Evolutionary conservation across 2,329 filamentous ascomycete genomes (phyloP).

Genomic region (Fonsecaea nubica): DNA sequence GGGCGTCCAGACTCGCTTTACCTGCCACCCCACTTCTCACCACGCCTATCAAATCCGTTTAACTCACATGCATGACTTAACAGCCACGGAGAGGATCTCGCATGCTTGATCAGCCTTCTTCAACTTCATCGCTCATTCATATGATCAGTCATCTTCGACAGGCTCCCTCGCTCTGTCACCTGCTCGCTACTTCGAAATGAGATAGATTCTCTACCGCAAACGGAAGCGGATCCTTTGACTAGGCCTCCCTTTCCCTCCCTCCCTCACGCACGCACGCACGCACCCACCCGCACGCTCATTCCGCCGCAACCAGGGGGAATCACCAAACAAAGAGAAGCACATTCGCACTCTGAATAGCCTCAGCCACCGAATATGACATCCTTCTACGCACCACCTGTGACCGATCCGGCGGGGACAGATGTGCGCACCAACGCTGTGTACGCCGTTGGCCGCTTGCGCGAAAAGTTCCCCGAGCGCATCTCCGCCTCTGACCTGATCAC

Average conservation of each 20-base stretch:
- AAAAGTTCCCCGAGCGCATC: conserved; percentile 78
- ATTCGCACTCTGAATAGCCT: background rate
- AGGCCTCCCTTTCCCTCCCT: conserved; percentile 15
- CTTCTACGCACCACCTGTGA: conserved; percentile 1
- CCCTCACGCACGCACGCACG: background rate
- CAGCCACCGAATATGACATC: conserved; percentile 57
- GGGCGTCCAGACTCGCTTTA: background rate
- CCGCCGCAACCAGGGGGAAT: background rate
- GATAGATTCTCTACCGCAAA: conserved; percentile 21
- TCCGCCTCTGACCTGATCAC: conserved; percentile 64
- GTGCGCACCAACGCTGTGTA: conserved; percentile 88
- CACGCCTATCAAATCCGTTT: background rate
- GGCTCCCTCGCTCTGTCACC: background rate
- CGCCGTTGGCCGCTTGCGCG: conserved; percentile 80
- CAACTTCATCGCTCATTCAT: background rate
- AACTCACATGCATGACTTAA: background rate
- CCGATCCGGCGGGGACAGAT: conserved; percentile 71
- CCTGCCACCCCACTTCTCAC: background rate
- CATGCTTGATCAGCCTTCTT: background rate
- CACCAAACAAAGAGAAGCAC: background rate
- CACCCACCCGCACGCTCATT: background rate
- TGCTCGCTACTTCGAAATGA: conserved; percentile 16
- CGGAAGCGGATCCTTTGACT: conserved; percentile 35
- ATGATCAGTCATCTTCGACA: background rate
- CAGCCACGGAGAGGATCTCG: background rate